A percentile compares a stretch with the other conserved stretches of the same genome.
Evolutionary conservation across 768 basidiomycete genomes (phyloP).

Genomic region (Agrocybe chaxingu): DNA sequence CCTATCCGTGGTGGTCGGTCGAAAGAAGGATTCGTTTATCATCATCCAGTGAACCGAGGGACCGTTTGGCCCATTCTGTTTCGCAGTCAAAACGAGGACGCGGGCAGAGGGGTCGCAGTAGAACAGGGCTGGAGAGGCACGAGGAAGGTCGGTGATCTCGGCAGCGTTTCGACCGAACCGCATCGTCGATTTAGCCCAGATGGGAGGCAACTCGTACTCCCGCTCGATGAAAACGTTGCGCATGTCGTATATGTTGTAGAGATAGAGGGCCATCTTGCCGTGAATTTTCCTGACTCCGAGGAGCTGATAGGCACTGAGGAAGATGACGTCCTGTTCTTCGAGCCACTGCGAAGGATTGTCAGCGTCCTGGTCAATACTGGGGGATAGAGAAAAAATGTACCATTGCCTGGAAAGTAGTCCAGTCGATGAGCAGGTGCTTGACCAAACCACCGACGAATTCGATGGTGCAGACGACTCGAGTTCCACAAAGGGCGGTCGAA

Average conservation of each 20-base stretch:
- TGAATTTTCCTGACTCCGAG: conserved; percentile 37
- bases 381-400: conserved; percentile 21
- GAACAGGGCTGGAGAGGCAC: conserved; percentile 47
- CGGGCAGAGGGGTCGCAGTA: conserved; percentile 51
- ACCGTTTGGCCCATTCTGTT: conserved; percentile 29
- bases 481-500: conserved; percentile 38
- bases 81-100: conserved; percentile 45
- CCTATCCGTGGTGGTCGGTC: conserved; percentile 39
- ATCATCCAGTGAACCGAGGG: conserved; percentile 46
- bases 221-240: conserved; percentile 38
- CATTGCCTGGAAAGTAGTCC: conserved; percentile 44
- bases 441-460: conserved; percentile 36
- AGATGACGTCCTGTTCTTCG: conserved; percentile 43
- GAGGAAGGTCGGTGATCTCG: conserved; percentile 30
- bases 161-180: conserved; percentile 48
- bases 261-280: conserved; percentile 34
- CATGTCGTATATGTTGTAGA: conserved; percentile 46
- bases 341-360: conserved; percentile 38
- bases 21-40: conserved; percentile 52
- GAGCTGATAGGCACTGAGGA: conserved; percentile 42
- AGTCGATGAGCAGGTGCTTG: conserved; percentile 48
- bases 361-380: conserved; percentile 1
- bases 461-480: conserved; percentile 39
- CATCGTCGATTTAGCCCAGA: conserved; percentile 45
- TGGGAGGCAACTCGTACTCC: conserved; percentile 55